These are phyloP conservation scores for Ruellia speciosa DNA, from an alignment of 305 asterid genomes.

Conservation along the genomic window DNA sequence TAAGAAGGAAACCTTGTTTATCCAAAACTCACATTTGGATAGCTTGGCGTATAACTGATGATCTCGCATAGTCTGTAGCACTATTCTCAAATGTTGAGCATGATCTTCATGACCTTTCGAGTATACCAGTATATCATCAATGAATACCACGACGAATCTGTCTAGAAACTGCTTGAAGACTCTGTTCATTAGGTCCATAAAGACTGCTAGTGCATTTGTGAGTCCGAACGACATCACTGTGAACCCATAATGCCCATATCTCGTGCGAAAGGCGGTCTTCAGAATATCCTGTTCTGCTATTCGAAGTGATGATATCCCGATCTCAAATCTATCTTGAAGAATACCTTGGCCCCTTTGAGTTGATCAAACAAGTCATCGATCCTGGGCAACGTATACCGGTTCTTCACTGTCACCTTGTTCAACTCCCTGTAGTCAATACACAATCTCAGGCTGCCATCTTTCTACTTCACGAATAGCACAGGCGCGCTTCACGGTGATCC, in stretches of 20 bases:
- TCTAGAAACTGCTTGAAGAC: background rate
- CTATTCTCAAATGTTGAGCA: background rate
- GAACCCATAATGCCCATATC: background rate
- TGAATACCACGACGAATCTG: background rate
- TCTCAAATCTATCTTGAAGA: background rate
- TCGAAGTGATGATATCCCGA: background rate
- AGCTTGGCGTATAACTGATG: background rate
- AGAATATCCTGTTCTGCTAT: background rate
- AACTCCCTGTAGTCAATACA: background rate
- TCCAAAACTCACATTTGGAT: conserved; percentile 13
- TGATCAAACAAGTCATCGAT: conserved; percentile 6
- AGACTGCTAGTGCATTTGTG: background rate
- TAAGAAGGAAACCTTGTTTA: background rate
- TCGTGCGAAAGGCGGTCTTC: background rate
- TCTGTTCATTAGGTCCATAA: background rate
- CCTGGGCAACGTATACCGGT: background rate
- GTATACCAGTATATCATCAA: background rate
- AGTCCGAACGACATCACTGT: background rate
- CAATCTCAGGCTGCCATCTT: background rate
- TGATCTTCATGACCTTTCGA: background rate
- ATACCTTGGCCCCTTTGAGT: background rate
- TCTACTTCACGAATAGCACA: background rate
- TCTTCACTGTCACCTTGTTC: background rate
- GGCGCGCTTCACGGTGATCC: background rate
- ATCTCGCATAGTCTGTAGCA: background rate